phyloP scores from a whole-genome alignment of 306 rosid species.

The Gynostemma pentaphyllum region DNA sequence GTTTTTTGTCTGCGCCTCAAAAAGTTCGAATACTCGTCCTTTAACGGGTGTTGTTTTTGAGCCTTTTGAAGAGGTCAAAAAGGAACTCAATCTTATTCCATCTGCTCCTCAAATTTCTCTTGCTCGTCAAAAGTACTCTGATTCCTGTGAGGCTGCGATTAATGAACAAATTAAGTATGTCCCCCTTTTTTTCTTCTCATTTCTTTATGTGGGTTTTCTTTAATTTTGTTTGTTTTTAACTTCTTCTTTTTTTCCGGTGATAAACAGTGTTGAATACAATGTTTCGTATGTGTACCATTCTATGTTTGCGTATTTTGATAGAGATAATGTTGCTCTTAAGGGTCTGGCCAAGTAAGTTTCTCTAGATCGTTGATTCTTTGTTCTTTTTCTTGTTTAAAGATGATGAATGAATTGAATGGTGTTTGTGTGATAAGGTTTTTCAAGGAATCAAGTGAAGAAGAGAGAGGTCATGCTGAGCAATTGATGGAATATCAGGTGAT shows the following conservation, averaged over 20 bases:
- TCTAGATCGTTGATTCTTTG: neutral
- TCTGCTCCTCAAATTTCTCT: conserved; percentile 55
- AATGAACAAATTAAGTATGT: conserved; percentile 90
- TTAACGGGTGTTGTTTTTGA: conserved; percentile 76
- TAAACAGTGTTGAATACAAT: conserved; percentile 87
- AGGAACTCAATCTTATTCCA: conserved; percentile 83
- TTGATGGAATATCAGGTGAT: conserved; percentile 85
- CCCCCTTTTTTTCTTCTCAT: neutral
- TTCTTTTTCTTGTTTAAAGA: neutral
- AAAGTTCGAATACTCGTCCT: conserved; percentile 32
- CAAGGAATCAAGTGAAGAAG: conserved; percentile 89
- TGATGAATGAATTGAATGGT: neutral
- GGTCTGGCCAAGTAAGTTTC: conserved; percentile 66
- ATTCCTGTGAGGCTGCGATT: conserved; percentile 54
- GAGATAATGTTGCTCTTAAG: conserved; percentile 89
- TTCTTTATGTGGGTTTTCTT: neutral
- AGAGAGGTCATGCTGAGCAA: conserved; percentile 87
- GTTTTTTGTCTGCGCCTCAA: conserved; percentile 34
- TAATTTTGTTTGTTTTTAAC: neutral
- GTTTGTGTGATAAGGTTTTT: conserved; percentile 40
- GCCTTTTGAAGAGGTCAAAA: conserved; percentile 91
- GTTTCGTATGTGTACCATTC: conserved; percentile 91
- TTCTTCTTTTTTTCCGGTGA: neutral
- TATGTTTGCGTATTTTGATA: conserved; percentile 83
- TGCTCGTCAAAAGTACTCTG: conserved; percentile 60